Evolutionary conservation across 2,329 filamentous ascomycete genomes (phyloP).

Genomic region (Hypoxylon sp.): DNA sequence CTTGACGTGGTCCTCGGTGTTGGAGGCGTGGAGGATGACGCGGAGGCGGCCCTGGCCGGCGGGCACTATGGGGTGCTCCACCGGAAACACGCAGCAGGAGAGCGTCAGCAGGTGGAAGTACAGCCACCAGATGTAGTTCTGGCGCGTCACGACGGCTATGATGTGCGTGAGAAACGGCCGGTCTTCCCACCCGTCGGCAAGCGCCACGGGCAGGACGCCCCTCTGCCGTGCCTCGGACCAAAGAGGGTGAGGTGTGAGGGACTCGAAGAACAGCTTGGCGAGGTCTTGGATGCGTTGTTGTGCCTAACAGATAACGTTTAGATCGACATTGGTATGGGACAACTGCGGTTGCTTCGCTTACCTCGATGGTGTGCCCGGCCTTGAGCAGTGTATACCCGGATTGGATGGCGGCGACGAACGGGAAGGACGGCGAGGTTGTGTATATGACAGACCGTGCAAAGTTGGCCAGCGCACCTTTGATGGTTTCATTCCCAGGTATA

Average conservation of each 20-base stretch:
- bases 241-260: neutral
- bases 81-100: constrained; percentile 39
- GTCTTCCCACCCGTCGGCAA: neutral
- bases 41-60: constrained; percentile 50
- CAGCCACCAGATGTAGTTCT: constrained; percentile 37
- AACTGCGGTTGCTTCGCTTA: no score
- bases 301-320: neutral
- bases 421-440: neutral
- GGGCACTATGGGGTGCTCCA: constrained; percentile 52
- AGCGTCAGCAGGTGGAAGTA: constrained; percentile 37
- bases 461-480: neutral
- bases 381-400: neutral
- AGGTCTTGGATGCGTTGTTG: neutral
- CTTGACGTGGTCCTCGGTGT: constrained; percentile 48
- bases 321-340: neutral
- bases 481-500: neutral
- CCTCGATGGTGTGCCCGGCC: neutral
- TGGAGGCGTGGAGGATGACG: constrained; percentile 52
- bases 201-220: neutral
- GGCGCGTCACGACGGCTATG: constrained; percentile 41
- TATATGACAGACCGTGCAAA: neutral
- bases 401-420: neutral
- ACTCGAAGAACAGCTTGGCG: neutral
- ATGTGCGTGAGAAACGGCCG: constrained; percentile 39
- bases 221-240: neutral